Evolutionary conservation across 768 basidiomycete species (phyloP), one percentile per base, ranked within the genome.

Genomic region (Mycena crocata): DNA sequence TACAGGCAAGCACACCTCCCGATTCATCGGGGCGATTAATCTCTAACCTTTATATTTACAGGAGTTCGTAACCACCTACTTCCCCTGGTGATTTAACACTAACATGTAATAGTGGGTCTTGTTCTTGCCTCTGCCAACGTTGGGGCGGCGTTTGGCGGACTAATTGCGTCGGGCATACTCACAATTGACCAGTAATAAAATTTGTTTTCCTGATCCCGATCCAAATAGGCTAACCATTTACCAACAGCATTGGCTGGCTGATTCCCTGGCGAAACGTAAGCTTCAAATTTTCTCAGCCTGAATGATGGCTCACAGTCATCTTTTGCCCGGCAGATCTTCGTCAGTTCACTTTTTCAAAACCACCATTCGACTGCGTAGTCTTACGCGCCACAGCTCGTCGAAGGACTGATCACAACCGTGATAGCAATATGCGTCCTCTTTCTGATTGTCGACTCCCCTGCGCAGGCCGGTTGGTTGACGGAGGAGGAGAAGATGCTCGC

Each of bases 211-310:
- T n/a, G n/a, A 44, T 5, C 19, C 7, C 28, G 24, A 28, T 19
- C 45, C 2, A 37, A 37, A 15, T n/a, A n/a, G 35, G 8, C 24
- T 14, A 14, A 46, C 24, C 12, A 46, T 10, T 5, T 46, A 13
- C 9, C 24, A 57, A 57, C 44, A 57, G 57, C 13, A 57, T 57
- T 46, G 57, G 57, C 21, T 57, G 31, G 44, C 57, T 57, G 42
- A 45, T n/a, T 12, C n/a, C 56, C 28, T 57, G 56, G 56, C 56
- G 56, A 21, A 57, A 57, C 42, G 57, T 57, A 32, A 57, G 57
- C 35, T 28, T 26, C 13, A 5, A 13, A 14, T 46, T 14, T 28
- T n/a, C n/a, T n/a, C n/a, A n/a, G n/a, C n/a, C n/a, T n/a, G n/a
- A n/a, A 9, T 42, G 21, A 8, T 19, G 17, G 9, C 17, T 17